Base-by-base conservation (phyloP, 352 stramenopile genomes). In the Phytopythium cucurbitacearum region DNA sequence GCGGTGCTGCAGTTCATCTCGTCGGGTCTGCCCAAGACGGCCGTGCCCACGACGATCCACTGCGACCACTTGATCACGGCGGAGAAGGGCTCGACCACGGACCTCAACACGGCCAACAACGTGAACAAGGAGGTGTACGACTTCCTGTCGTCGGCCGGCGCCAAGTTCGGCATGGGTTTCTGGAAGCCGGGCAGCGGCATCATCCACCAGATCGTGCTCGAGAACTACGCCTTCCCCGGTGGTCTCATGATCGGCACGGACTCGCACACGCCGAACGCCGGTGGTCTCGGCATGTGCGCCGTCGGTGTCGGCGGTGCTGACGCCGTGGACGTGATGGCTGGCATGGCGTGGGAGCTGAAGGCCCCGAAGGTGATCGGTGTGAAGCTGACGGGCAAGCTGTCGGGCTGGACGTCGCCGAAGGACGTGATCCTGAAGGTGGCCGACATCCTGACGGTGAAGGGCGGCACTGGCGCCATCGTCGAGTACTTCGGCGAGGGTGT, bases 1-100 rank as follows among this genome's bases (percentile, higher is more conserved):
- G 91, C 91, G 4, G 88, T 97, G 74, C 80, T 97, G 53, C 91
- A 97, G 78, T 97, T 97, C 78, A 97, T 97, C 71, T 96, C 87
- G 67, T 97, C 89, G 52, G 91, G 89, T 48, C 75, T 97, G 57
- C 91, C 91, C 44, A 96, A 96, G 85, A 97, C 91, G 4, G 87
- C 87, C 12, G 89, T 96, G 59, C 91, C 91, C 42, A 94, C 89
- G 49, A 97, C 91, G 13, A 97, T 97, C 65, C 91, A 97, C 79
- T 97, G 91, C 72, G 91, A 97, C 59, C 91, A 97, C 77, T 84
- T 97, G 81, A 97, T 97, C 73, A 95, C 87, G 55, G 91, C 91
- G 46, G 87, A 97, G 72, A 97, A 96, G 71, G 91, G 89, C 49
- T 94, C 87, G 43, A 75, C 60, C 62, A 86, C 52, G 54, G 91